phyloP scores from a whole-genome alignment of 441 rosid species.

The Erodium chrysanthum region DNA sequence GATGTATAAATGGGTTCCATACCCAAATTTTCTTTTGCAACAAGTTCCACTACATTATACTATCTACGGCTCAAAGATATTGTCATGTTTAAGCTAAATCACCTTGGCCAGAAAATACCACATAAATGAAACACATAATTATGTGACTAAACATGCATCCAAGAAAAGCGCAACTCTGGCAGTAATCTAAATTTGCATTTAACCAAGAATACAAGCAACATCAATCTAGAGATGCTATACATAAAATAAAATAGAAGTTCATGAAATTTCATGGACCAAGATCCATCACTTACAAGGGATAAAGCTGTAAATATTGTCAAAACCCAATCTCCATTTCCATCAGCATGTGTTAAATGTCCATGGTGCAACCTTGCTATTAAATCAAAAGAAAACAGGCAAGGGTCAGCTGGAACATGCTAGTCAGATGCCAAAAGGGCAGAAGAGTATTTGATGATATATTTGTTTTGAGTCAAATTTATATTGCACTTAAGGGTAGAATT shows the following conservation, averaged over 20 bases:
- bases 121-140: too few relatives aligned
- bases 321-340: slow-evolving; percentile 99
- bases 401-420: slow-evolving; percentile 10
- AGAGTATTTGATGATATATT: not conserved
- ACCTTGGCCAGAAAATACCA: not conserved
- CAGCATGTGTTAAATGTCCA: slow-evolving; percentile 81
- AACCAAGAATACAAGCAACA: not conserved
- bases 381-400: slow-evolving; percentile 14
- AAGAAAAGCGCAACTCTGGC: not conserved
- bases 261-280: slow-evolving; percentile 10
- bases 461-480: not conserved
- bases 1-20: not conserved
- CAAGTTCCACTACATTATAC: not conserved
- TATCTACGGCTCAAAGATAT: not conserved
- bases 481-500: not conserved
- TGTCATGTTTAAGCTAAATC: not conserved
- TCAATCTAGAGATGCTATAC: not conserved
- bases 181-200: not conserved
- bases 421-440: not conserved
- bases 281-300: slow-evolving; percentile 61
- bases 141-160: not conserved
- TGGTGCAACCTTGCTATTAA: slow-evolving; percentile 79
- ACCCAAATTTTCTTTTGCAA: not conserved
- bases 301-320: slow-evolving; percentile 79
- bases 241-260: not conserved